A percentile compares a stretch with the other conserved stretches of the same genome.
These are phyloP conservation scores for Cyclanthera cordifolia DNA, from an alignment of 306 rosid genomes.

Conservation along the genomic window DNA sequence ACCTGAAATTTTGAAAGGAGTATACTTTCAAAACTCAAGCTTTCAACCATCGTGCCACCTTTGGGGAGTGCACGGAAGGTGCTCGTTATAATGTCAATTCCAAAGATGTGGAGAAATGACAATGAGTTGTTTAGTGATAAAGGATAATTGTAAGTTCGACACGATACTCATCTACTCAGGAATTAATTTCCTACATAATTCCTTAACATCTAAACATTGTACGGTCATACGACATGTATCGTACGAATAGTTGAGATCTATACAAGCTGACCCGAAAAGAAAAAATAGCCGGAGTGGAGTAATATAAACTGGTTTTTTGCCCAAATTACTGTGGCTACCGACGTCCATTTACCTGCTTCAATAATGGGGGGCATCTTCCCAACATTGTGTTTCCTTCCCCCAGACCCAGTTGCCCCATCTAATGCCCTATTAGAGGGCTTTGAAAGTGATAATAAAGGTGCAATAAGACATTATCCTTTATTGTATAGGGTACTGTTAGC, in stretches of 20 bases:
- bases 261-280: no score
- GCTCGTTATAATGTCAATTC: constrained; percentile 1
- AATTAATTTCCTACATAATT: no score
- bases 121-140: no score
- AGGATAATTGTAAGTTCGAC: no score
- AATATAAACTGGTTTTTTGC: neutral
- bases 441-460: constrained; percentile 8
- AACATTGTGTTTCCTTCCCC: constrained; percentile 11
- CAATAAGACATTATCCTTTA: constrained; percentile 12
- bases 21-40: no score
- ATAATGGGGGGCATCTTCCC: constrained; percentile 12
- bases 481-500: constrained; percentile 5
- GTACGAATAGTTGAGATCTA: no score
- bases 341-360: constrained; percentile 5
- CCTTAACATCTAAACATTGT: no score
- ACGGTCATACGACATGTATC: no score
- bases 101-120: neutral
- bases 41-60: no score
- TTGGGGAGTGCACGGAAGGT: constrained; percentile 14
- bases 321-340: constrained; percentile 6
- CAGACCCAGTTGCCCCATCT: constrained; percentile 7
- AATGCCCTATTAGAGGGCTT: constrained; percentile 1
- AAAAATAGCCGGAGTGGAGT: neutral
- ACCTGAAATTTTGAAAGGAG: no score
- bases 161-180: no score